Evolutionary conservation across 2,329 filamentous ascomycete genomes (phyloP).

Genomic region (Apiospora arundinis): DNA sequence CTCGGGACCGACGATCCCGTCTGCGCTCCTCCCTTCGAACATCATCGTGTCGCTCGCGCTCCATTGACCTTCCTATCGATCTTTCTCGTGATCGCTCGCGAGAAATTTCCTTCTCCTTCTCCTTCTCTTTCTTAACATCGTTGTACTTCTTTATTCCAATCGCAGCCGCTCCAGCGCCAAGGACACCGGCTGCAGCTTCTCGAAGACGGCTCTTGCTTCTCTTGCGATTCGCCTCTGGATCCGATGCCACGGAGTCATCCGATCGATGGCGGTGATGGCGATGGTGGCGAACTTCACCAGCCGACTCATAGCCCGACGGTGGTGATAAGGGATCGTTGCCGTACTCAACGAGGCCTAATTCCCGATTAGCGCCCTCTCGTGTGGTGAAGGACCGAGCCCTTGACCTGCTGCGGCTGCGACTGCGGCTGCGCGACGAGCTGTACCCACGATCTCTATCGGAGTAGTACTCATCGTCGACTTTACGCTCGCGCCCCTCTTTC

Average conservation of each 20-base stretch:
- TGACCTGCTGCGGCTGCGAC: conserved; percentile 44
- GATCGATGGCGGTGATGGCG: conserved; percentile 42
- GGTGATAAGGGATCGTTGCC: conserved; percentile 62
- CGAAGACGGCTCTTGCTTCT: conserved; percentile 62
- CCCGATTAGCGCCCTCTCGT: conserved; percentile 65
- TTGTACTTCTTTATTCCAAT: conserved; percentile 68
- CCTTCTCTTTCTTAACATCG: conserved; percentile 52
- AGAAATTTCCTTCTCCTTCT: conserved; percentile 35
- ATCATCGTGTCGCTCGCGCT: conserved; percentile 36
- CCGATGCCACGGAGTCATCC: neutral
- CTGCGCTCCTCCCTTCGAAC: conserved; percentile 33
- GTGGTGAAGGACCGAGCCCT: conserved; percentile 43
- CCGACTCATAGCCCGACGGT: conserved; percentile 54
- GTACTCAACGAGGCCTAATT: conserved; percentile 73
- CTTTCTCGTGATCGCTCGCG: conserved; percentile 34
- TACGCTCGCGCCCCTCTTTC: conserved; percentile 53
- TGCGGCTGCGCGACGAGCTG: conserved; percentile 36
- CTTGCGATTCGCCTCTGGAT: conserved; percentile 42
- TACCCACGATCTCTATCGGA: conserved; percentile 29
- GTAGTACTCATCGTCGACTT: conserved; percentile 43
- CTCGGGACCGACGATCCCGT: conserved; percentile 42
- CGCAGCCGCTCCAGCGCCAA: conserved; percentile 65
- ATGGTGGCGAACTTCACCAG: conserved; percentile 51
- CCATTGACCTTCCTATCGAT: conserved; percentile 29
- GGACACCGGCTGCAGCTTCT: conserved; percentile 60